Evolutionary conservation across 345 rosid genomes (phyloP).

Genomic region (Mercurialis annua): DNA sequence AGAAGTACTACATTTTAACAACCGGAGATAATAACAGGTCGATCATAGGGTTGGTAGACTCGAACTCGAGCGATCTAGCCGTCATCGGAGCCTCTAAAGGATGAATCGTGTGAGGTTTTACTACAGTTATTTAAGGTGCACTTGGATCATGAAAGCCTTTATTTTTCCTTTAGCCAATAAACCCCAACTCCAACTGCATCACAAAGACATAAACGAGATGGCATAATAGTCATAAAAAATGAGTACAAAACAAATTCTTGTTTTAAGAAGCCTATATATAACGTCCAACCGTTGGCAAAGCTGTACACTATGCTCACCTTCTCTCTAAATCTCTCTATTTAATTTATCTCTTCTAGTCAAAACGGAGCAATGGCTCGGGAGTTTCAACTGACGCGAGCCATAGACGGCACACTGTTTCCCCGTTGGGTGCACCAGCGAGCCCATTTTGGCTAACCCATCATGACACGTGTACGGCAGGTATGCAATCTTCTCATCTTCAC

Average conservation of each 20-base stretch:
- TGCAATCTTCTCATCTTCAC: not conserved
- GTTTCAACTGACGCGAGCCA: not conserved
- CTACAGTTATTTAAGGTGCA: no score
- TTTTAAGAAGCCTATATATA: not conserved
- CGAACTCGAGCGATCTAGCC: no score
- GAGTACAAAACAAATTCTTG: not conserved
- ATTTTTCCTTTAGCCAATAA: no score
- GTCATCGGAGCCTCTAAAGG: no score
- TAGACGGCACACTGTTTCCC: not conserved
- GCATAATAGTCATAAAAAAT: not conserved
- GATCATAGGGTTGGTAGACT: no score
- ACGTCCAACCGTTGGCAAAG: not conserved
- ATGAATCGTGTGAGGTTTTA: no score
- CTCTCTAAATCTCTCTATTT: not conserved
- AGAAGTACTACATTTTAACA: no score
- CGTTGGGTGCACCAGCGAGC: not conserved
- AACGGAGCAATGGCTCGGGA: not conserved
- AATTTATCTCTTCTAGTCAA: not conserved
- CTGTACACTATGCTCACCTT: not conserved
- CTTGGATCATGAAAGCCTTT: no score
- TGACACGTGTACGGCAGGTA: constrained; percentile 12
- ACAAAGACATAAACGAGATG: not conserved
- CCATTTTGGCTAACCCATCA: not conserved
- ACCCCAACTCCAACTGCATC: no score
- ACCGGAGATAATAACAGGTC: no score